Evolutionary conservation across 768 basidiomycete genomes (phyloP).

Genomic region (Neoboletus subvelutipes): DNA sequence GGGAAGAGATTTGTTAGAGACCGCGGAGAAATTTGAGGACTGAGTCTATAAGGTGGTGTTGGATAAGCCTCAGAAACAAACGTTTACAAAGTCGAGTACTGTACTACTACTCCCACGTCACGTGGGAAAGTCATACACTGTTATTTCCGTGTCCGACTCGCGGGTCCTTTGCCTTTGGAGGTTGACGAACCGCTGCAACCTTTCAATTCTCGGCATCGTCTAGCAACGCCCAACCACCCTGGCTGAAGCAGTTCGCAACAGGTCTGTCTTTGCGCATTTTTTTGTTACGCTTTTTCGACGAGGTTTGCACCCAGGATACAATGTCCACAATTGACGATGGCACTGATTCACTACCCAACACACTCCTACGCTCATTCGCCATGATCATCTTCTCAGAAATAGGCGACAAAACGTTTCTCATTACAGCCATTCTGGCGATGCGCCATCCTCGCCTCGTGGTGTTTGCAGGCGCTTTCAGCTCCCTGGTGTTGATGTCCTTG

Average conservation of each 20-base stretch:
- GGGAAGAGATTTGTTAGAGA: too few relatives aligned
- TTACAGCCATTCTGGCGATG: conserved; percentile 91
- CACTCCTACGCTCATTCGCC: conserved; percentile 73
- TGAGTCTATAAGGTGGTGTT: too few relatives aligned
- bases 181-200: too few relatives aligned
- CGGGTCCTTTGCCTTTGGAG: too few relatives aligned
- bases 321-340: conserved; percentile 22
- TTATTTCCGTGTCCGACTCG: too few relatives aligned
- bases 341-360: conserved; percentile 33
- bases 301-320: conserved; percentile 2
- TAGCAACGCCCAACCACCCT: not conserved
- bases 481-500: conserved; percentile 89
- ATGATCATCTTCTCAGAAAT: conserved; percentile 95
- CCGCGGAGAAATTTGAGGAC: too few relatives aligned
- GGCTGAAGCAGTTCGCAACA: not conserved
- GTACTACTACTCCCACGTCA: too few relatives aligned
- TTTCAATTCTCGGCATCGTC: not conserved
- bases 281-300: not conserved
- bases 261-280: conserved; percentile 1
- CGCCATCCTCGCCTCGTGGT: conserved; percentile 85
- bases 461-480: conserved; percentile 85
- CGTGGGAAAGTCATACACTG: too few relatives aligned
- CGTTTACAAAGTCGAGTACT: too few relatives aligned
- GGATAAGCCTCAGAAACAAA: too few relatives aligned
- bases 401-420: conserved; percentile 92